Percentiles rank a stretch among this genome's conserved stretches.
phyloP scores from a whole-genome alignment of 768 basidiomycete species.

The Termitomyces sp. region DNA sequence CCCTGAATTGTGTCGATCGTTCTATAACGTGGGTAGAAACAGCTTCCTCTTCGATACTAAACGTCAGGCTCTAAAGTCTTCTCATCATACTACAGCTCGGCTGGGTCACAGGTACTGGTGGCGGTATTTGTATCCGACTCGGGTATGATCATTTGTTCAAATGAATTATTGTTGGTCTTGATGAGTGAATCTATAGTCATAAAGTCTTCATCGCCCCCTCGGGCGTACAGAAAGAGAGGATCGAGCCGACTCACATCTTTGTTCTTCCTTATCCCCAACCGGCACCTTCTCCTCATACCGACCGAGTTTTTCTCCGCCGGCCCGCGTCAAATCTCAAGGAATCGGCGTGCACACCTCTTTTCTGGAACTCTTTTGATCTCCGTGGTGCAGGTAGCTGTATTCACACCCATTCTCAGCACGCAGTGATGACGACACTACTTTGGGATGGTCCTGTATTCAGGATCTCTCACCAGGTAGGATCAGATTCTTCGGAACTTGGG shows the following conservation, averaged over 20 bases:
- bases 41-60: neutral
- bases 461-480: constrained; percentile 76
- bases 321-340: constrained; percentile 74
- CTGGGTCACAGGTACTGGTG: constrained; percentile 91
- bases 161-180: neutral
- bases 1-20: constrained; percentile 77
- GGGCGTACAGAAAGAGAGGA: constrained; percentile 89
- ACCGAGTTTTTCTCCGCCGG: constrained; percentile 75
- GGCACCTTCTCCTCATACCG: constrained; percentile 55
- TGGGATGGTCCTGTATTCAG: constrained; percentile 69
- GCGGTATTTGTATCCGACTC: constrained; percentile 71
- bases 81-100: constrained; percentile 48
- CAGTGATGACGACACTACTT: constrained; percentile 82
- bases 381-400: constrained; percentile 82
- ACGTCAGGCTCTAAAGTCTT: constrained; percentile 3
- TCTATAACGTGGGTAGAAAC: constrained; percentile 52
- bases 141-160: constrained; percentile 38
- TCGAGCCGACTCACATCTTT: constrained; percentile 80
- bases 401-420: constrained; percentile 89
- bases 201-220: constrained; percentile 86
- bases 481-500: neutral
- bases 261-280: constrained; percentile 77
- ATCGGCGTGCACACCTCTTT: constrained; percentile 85
- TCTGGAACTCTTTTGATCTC: constrained; percentile 88
- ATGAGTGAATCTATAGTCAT: constrained; percentile 38